Evolutionary conservation across 1,284 basidiomycete species (phyloP), one percentile per base, ranked within the genome.

Genomic region (Tylopilus orsonianus): DNA sequence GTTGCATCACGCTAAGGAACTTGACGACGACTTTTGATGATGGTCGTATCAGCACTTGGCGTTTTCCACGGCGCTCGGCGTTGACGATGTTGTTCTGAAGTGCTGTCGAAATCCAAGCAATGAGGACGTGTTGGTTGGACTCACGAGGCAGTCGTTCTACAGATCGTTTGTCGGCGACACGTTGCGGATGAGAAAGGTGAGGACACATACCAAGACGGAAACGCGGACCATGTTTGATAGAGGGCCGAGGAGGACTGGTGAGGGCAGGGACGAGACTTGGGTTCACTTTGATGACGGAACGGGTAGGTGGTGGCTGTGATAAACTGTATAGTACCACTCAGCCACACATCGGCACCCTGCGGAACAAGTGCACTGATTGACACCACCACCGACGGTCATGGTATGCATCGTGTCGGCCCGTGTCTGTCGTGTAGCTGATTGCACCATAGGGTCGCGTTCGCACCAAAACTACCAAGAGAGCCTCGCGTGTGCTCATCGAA

Each of bases 401-500:
- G 80, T 82, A 46, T n/a, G n/a, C n/a, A n/a, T n/a, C n/a, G n/a
- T n/a, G n/a, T n/a, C n/a, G 2, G 46, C 4, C 32, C 27, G 1
- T 20, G 4, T 8, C 13, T 14, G 8, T 4, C 29, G 3, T 32
- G 2, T 27, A 8, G 33, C 50, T 59, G 1, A 45, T 40, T 18
- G 8, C 37, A 27, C 34, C 16, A 4, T 41, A 97, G 96, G 97
- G 97, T 77, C 94, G 96, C 70, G 96, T 99, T 79, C 92, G 96
- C 71, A 99, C 96, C 67, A 99, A 99, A 82, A 99, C 96, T 62
- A 96, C 95, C 73, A 99, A 99, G 85, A 92, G 96, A 78, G 96
- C 96, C 70, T 96, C 95, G 63, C 90, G 96, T 62, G 93, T 97
- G 66, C 85, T 99, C 77, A 99, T 99, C 70, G 96, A 99, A 85